A percentile compares a stretch with the other conserved stretches of the same genome.
phyloP scores from a whole-genome alignment of 192 early-diverging fungal genomes.

The Kickxella alabastrina region DNA sequence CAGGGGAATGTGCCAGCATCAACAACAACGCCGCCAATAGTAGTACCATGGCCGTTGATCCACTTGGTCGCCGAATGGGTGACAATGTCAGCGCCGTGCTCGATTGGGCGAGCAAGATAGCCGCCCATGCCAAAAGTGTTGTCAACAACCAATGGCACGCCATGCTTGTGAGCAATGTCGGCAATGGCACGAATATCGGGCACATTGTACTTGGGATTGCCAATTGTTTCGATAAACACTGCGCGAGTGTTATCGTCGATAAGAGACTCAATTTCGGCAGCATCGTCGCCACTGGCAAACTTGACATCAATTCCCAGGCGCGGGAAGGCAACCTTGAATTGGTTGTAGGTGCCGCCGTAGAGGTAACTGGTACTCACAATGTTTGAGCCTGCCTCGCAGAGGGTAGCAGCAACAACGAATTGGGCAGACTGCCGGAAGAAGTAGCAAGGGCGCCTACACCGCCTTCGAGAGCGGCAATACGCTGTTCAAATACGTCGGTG shows the following conservation, averaged over 20 bases:
- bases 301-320: slow-evolving; percentile 79
- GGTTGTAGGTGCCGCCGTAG: slow-evolving; percentile 76
- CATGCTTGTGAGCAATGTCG: slow-evolving; percentile 72
- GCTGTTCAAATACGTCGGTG: slow-evolving; percentile 84
- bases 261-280: slow-evolving; percentile 66
- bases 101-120: slow-evolving; percentile 77
- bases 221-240: slow-evolving; percentile 86
- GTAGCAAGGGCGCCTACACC: slow-evolving; percentile 73
- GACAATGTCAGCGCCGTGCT: slow-evolving; percentile 95
- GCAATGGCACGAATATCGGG: slow-evolving; percentile 83
- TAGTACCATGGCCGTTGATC: slow-evolving; percentile 88
- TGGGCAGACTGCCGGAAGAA: slow-evolving; percentile 84
- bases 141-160: slow-evolving; percentile 90
- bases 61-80: slow-evolving; percentile 93
- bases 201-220: slow-evolving; percentile 87
- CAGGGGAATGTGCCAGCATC: slow-evolving; percentile 86
- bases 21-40: slow-evolving; percentile 86
- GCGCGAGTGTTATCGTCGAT: slow-evolving; percentile 93
- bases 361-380: slow-evolving; percentile 77
- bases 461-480: slow-evolving; percentile 87
- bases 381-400: slow-evolving; percentile 82
- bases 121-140: slow-evolving; percentile 95
- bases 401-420: slow-evolving; percentile 73
- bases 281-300: slow-evolving; percentile 70
- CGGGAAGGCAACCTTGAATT: slow-evolving; percentile 81